Conservation (phyloP, 2,329 filamentous ascomycete genomes). For the Fusarium vanettenii region DNA sequence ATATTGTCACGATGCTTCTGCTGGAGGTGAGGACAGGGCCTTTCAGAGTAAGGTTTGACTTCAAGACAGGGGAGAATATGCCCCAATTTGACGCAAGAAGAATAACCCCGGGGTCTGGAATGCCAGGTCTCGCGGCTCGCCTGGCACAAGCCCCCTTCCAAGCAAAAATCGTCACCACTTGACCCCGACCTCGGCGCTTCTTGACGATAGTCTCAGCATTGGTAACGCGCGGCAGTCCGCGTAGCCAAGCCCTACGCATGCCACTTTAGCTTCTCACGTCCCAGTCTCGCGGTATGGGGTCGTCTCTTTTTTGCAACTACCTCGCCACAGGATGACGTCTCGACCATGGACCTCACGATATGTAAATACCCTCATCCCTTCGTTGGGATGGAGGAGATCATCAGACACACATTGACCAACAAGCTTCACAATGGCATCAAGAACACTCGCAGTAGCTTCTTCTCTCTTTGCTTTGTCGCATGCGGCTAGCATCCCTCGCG, state of each 20-base stretch:
- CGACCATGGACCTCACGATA: neutral
- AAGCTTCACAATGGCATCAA: neutral
- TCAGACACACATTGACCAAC: neutral
- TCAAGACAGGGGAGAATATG: neutral
- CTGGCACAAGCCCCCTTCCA: neutral
- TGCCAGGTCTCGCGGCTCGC: neutral
- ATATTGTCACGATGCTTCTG: neutral
- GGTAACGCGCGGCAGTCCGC: conserved; percentile 2
- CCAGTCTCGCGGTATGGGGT: neutral
- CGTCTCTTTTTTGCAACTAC: neutral
- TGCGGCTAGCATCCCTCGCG: conserved; percentile 2
- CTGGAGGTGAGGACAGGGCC: neutral
- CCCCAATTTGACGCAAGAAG: neutral
- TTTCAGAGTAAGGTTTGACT: neutral
- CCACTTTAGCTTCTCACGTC: neutral
- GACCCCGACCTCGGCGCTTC: neutral
- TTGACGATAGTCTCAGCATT: neutral
- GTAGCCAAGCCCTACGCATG: neutral
- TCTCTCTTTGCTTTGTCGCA: conserved; percentile 6
- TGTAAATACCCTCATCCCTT: conserved; percentile 18
- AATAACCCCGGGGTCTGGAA: neutral
- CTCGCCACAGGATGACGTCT: conserved; percentile 8
- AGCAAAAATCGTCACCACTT: neutral
- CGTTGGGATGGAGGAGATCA: neutral
- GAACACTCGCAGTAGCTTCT: conserved; percentile 1